Percentiles rank a stretch among this genome's conserved stretches.
phyloP scores from a whole-genome alignment of 2,329 filamentous ascomycete species.

The Blastomyces gilchristii region DNA sequence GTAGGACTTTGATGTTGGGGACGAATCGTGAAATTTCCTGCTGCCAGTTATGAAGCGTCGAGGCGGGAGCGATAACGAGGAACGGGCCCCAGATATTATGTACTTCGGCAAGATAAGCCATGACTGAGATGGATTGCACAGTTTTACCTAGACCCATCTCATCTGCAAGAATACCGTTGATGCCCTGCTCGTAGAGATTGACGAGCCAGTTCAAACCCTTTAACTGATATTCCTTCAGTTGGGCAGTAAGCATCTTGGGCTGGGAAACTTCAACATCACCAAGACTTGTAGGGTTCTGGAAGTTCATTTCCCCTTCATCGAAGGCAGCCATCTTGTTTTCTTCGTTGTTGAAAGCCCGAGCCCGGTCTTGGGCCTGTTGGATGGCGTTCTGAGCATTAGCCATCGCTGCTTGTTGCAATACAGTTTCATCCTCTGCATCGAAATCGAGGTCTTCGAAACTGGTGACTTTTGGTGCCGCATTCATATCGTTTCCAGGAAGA shows the following conservation, averaged over 20 bases:
- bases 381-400: constrained; percentile 95
- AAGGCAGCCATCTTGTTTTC: constrained; percentile 58
- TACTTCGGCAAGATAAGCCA: constrained; percentile 94
- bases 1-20: constrained; percentile 84
- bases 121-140: constrained; percentile 96
- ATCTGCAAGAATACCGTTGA: constrained; percentile 97
- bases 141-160: constrained; percentile 99
- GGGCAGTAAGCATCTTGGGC: constrained; percentile 82
- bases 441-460: constrained; percentile 93
- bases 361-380: constrained; percentile 85
- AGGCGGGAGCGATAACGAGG: constrained; percentile 89
- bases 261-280: constrained; percentile 91
- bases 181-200: constrained; percentile 97
- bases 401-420: constrained; percentile 71
- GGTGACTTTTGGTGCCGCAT: constrained; percentile 62
- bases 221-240: constrained; percentile 96
- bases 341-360: constrained; percentile 78
- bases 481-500: constrained; percentile 38
- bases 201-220: constrained; percentile 99
- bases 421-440: constrained; percentile 83
- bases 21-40: constrained; percentile 96
- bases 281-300: constrained; percentile 93
- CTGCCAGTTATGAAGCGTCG: constrained; percentile 98
- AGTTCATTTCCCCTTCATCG: constrained; percentile 97
- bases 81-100: constrained; percentile 99